A percentile compares a stretch with the other conserved stretches of the same genome.
Evolutionary conservation across 805 yeast genomes (phyloP).

Genomic region (Brettanomyces sp.): DNA sequence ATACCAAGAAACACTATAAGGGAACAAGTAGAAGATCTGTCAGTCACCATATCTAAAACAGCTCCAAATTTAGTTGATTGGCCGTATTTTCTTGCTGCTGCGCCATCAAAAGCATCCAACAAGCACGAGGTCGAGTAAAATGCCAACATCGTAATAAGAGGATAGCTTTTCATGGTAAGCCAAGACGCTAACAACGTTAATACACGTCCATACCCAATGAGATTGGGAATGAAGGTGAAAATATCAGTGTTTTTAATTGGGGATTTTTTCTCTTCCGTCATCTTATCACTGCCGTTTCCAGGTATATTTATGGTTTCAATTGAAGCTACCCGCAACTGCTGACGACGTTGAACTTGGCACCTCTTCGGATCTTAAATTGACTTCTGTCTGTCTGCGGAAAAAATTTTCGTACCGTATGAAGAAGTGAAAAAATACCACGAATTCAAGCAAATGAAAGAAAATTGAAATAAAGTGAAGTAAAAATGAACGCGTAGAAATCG

Average conservation of each 20-base stretch:
- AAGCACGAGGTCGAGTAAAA: slow-evolving; percentile 83
- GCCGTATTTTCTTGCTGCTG: slow-evolving; percentile 80
- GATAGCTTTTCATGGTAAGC: slow-evolving; percentile 75
- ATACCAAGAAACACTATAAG: slow-evolving; percentile 78
- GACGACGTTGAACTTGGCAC: too few species aligned
- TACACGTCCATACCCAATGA: slow-evolving; percentile 84
- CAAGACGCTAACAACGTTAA: slow-evolving; percentile 74
- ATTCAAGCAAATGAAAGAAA: too few species aligned
- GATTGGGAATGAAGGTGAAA: slow-evolving; percentile 77
- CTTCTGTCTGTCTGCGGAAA: too few species aligned
- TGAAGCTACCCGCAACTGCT: too few species aligned
- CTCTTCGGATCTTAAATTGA: too few species aligned
- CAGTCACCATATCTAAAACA: slow-evolving; percentile 97
- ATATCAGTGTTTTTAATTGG: slow-evolving; percentile 30
- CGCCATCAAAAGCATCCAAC: slow-evolving; percentile 93
- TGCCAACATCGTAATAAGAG: slow-evolving; percentile 58
- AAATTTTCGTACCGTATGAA: too few species aligned
- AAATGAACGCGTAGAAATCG: too few species aligned
- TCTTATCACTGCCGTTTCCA: background rate
- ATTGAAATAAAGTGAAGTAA: too few species aligned
- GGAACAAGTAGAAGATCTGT: slow-evolving; percentile 94
- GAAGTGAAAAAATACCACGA: too few species aligned
- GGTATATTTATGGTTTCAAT: too few species aligned
- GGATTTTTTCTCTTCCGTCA: slow-evolving; percentile 2
- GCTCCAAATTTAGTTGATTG: slow-evolving; percentile 95